These are phyloP conservation scores for Aphanomyces cochlioides DNA, from an alignment of 352 stramenopile genomes.

Conservation along the genomic window DNA sequence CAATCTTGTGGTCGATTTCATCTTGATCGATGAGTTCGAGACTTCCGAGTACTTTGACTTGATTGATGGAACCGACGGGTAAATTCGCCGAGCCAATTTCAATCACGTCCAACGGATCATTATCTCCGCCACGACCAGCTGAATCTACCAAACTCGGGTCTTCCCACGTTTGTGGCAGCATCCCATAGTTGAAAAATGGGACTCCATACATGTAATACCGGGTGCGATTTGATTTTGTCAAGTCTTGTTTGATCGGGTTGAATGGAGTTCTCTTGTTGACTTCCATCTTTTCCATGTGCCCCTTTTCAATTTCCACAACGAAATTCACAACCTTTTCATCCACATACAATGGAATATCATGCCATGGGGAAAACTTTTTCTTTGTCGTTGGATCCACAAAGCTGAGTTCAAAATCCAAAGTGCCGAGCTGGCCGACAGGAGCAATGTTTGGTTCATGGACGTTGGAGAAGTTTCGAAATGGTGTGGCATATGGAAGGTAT, in stretches of 20 bases:
- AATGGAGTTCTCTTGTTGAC: conserved; percentile 91
- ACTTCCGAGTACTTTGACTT: conserved; percentile 96
- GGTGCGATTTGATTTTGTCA: conserved; percentile 91
- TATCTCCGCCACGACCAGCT: conserved; percentile 93
- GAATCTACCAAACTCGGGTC: conserved; percentile 87
- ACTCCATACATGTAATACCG: conserved; percentile 95
- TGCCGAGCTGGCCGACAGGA: conserved; percentile 50
- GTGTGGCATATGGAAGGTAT: conserved; percentile 75
- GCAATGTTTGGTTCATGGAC: background rate
- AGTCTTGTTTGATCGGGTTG: conserved; percentile 99
- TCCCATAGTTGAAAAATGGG: conserved; percentile 98
- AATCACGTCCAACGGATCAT: conserved; percentile 99
- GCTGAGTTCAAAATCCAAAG: conserved; percentile 71
- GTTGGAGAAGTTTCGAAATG: conserved; percentile 38
- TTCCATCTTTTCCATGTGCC: conserved; percentile 98
- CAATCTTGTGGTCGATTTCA: conserved; percentile 99
- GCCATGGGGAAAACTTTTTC: conserved; percentile 92
- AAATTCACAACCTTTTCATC: conserved; percentile 90
- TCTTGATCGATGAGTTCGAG: conserved; percentile 98
- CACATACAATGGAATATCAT: conserved; percentile 93
- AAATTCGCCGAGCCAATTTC: conserved; percentile 92
- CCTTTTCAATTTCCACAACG: conserved; percentile 98
- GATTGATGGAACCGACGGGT: conserved; percentile 92
- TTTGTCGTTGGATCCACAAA: background rate
- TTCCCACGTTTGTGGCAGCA: conserved; percentile 99